Percentiles rank a stretch among this genome's conserved stretches.
Evolutionary conservation across 2,329 filamentous ascomycete species (phyloP).

Genomic region (Apiospora arundinis): DNA sequence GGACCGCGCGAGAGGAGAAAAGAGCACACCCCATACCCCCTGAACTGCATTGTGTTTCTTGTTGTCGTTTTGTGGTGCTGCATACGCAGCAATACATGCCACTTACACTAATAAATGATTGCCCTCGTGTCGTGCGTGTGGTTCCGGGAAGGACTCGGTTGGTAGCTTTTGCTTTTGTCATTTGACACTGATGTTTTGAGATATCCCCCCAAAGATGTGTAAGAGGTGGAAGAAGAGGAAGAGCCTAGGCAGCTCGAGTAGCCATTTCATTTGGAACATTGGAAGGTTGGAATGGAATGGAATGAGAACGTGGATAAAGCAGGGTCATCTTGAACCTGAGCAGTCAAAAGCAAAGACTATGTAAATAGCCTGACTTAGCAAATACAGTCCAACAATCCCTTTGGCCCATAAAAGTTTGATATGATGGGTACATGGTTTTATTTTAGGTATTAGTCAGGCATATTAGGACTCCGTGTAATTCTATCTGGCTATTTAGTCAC

Average conservation of each 20-base stretch:
- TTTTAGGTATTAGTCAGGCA: neutral
- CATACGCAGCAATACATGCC: conserved; percentile 5
- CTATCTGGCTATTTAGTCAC: neutral
- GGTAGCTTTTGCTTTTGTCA: neutral
- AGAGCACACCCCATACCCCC: neutral
- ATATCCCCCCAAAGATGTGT: conserved; percentile 6
- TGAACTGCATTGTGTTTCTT: conserved; percentile 4
- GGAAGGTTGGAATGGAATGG: neutral
- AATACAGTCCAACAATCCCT: neutral
- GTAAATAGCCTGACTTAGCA: conserved; percentile 19
- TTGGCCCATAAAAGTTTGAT: neutral
- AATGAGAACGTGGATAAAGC: neutral
- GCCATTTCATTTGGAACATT: neutral
- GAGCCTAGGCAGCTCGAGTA: neutral
- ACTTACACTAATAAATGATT: conserved; percentile 18
- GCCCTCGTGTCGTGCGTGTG: neutral
- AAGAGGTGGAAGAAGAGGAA: neutral
- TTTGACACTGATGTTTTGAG: conserved; percentile 1
- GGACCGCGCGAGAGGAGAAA: neutral
- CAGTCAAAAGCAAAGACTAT: conserved; percentile 3
- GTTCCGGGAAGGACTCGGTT: neutral
- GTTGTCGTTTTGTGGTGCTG: conserved; percentile 15
- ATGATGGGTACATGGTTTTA: neutral
- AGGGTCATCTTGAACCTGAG: neutral
- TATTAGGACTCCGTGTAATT: neutral